Evolutionary conservation across 495 filamentous ascomycete species (phyloP).

Genomic region (Entonaema liquescens): DNA sequence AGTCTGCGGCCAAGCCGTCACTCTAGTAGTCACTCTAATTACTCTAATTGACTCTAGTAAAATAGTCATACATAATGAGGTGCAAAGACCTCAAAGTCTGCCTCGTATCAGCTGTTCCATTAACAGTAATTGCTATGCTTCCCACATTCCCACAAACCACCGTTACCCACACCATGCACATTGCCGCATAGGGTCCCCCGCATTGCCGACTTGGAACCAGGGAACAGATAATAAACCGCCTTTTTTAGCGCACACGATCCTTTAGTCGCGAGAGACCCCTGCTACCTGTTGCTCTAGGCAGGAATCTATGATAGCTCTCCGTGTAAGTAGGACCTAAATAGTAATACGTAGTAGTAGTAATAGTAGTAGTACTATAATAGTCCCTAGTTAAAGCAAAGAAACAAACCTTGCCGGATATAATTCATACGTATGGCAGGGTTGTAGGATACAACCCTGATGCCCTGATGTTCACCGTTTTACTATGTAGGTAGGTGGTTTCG

Average conservation of each 20-base stretch:
- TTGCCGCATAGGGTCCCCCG: constrained; percentile 34
- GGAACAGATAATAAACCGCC: constrained; percentile 17
- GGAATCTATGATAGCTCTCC: constrained; percentile 26
- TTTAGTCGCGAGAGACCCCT: constrained; percentile 16
- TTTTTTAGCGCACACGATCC: background rate
- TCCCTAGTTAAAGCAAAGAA: background rate
- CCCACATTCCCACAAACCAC: constrained; percentile 22
- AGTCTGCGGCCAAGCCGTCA: constrained; percentile 16
- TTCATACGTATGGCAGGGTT: constrained; percentile 26
- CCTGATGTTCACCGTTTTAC: constrained; percentile 13
- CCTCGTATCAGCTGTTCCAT: constrained; percentile 38
- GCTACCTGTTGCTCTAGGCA: constrained; percentile 18
- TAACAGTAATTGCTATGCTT: constrained; percentile 15
- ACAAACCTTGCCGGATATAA: constrained; percentile 21
- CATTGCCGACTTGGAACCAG: constrained; percentile 34
- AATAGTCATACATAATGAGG: background rate
- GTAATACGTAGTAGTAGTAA: background rate
- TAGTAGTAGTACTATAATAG: no score
- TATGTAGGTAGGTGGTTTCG: constrained; percentile 31
- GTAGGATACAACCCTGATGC: constrained; percentile 18
- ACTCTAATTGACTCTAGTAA: constrained; percentile 4
- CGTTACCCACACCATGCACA: constrained; percentile 30
- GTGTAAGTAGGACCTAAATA: constrained; percentile 10
- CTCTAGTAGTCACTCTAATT: background rate
- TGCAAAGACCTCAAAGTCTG: constrained; percentile 2